These are phyloP conservation scores for Calonectria ilicicola DNA, from an alignment of 2,329 filamentous ascomycete genomes.

Conservation along the genomic window DNA sequence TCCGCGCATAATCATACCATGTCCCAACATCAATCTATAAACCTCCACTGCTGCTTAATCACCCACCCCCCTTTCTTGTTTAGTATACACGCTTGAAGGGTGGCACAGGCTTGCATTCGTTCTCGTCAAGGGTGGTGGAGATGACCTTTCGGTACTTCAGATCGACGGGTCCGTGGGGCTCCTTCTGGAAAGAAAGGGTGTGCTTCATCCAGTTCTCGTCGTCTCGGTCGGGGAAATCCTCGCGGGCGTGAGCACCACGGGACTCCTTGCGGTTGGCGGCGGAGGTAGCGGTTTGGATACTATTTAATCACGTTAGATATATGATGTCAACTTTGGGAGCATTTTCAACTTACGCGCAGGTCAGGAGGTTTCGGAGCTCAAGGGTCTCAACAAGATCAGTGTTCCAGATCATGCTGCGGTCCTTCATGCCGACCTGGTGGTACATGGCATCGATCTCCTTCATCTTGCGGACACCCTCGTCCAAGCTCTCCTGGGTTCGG, in stretches of 20 bases:
- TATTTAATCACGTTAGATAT: slow-evolving; percentile 48
- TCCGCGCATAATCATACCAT: slow-evolving; percentile 40
- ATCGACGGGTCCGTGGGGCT: slow-evolving; percentile 88
- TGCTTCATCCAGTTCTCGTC: slow-evolving; percentile 99
- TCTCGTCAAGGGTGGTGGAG: slow-evolving; percentile 87
- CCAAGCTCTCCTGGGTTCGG: slow-evolving; percentile 92
- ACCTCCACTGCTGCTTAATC: slow-evolving; percentile 28
- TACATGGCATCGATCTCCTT: slow-evolving; percentile 84
- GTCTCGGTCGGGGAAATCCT: slow-evolving; percentile 96
- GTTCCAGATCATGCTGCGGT: slow-evolving; percentile 99
- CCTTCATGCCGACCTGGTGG: slow-evolving; percentile 90
- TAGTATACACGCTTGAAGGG: slow-evolving; percentile 97
- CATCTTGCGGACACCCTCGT: slow-evolving; percentile 93
- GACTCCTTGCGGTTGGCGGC: slow-evolving; percentile 97
- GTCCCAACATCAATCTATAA: slow-evolving; percentile 40
- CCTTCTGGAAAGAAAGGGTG: slow-evolving; percentile 95
- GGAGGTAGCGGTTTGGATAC: slow-evolving; percentile 89
- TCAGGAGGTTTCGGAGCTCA: slow-evolving; percentile 93
- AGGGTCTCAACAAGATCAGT: slow-evolving; percentile 96
- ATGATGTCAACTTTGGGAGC: not conserved
- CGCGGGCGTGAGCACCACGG: slow-evolving; percentile 94
- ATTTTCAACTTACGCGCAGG: slow-evolving; percentile 87
- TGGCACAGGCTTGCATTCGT: slow-evolving; percentile 94
- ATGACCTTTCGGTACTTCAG: slow-evolving; percentile 88
- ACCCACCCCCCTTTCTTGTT: slow-evolving; percentile 32